Evolutionary conservation across 208 protist species (phyloP).

Genomic region (Trypanosoma vivax): DNA sequence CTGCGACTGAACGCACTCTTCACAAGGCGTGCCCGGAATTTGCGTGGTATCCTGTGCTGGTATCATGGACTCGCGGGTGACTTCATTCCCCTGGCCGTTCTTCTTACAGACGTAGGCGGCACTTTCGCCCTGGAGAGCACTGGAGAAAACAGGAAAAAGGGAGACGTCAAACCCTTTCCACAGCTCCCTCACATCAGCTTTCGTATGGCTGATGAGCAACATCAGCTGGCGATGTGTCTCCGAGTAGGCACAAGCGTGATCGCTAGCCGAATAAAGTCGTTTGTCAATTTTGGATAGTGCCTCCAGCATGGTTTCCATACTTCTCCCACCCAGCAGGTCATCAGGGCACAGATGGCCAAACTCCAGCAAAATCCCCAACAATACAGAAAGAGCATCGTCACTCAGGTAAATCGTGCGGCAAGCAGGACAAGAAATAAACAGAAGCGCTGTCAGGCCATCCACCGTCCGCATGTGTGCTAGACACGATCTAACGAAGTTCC

Average conservation of each 20-base stretch:
- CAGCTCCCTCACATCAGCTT: too few species aligned
- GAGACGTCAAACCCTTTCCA: too few species aligned
- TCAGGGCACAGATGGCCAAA: slow-evolving; percentile 12
- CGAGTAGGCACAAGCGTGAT: slow-evolving; percentile 19
- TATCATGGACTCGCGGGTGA: too few species aligned
- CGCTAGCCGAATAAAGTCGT: slow-evolving; percentile 2
- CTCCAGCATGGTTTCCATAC: slow-evolving; percentile 9
- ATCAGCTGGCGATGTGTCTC: slow-evolving; percentile 8
- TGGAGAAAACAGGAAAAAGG: too few species aligned
- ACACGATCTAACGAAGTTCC: slow-evolving; percentile 7
- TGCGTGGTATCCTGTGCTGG: too few species aligned
- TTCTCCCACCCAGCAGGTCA: not conserved
- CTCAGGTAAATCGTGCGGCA: slow-evolving; percentile 20
- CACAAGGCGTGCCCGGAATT: too few species aligned
- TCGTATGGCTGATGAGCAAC: not conserved
- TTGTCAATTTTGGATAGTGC: slow-evolving; percentile 1
- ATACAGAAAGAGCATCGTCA: not conserved
- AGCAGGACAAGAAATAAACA: slow-evolving; percentile 28
- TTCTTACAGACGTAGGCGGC: too few species aligned
- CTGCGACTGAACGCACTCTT: too few species aligned
- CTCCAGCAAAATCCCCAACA: slow-evolving; percentile 18
- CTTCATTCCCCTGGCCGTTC: too few species aligned
- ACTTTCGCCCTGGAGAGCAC: too few species aligned
- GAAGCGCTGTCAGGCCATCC: slow-evolving; percentile 6
- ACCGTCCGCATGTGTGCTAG: slow-evolving; percentile 11